These are phyloP conservation scores for Penicillium hesseltinei DNA, from an alignment of 2,329 filamentous ascomycete species.

Conservation along the genomic window DNA sequence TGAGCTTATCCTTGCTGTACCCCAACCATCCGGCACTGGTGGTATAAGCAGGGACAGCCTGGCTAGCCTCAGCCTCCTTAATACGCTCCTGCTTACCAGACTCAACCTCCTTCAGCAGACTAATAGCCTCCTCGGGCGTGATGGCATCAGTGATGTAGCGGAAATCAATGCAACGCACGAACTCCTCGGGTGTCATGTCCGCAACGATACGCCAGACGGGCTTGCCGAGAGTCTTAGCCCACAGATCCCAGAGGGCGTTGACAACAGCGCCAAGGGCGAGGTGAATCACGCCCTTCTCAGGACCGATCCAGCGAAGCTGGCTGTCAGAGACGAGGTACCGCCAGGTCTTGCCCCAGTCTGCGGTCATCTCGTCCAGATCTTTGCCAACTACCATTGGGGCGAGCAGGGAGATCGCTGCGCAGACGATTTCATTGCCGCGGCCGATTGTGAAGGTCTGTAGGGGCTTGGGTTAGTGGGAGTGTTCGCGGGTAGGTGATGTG, in stretches of 20 bases:
- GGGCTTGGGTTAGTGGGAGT: constrained; percentile 1
- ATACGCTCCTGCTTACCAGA: constrained; percentile 68
- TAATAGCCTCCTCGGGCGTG: constrained; percentile 77
- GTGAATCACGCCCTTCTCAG: constrained; percentile 91
- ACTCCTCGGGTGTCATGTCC: constrained; percentile 85
- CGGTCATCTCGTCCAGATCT: constrained; percentile 72
- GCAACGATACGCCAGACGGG: constrained; percentile 88
- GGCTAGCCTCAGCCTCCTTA: constrained; percentile 67
- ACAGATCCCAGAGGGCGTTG: constrained; percentile 93
- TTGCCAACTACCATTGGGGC: constrained; percentile 72
- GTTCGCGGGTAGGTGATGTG: background rate
- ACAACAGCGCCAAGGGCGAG: constrained; percentile 85
- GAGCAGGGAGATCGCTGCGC: constrained; percentile 75
- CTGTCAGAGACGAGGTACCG: constrained; percentile 86
- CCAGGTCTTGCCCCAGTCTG: constrained; percentile 86
- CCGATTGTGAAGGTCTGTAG: constrained; percentile 47
- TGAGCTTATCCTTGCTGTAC: constrained; percentile 86
- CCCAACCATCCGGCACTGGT: constrained; percentile 91
- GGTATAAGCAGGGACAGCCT: constrained; percentile 85
- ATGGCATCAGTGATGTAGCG: constrained; percentile 93
- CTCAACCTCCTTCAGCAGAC: constrained; percentile 65
- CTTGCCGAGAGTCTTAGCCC: constrained; percentile 82
- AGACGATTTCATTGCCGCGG: constrained; percentile 90
- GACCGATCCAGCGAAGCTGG: constrained; percentile 89
- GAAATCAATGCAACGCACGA: constrained; percentile 88